Base-by-base conservation (phyloP, 2,329 filamentous ascomycete genomes). In the Hymenoscyphus infarciens region DNA sequence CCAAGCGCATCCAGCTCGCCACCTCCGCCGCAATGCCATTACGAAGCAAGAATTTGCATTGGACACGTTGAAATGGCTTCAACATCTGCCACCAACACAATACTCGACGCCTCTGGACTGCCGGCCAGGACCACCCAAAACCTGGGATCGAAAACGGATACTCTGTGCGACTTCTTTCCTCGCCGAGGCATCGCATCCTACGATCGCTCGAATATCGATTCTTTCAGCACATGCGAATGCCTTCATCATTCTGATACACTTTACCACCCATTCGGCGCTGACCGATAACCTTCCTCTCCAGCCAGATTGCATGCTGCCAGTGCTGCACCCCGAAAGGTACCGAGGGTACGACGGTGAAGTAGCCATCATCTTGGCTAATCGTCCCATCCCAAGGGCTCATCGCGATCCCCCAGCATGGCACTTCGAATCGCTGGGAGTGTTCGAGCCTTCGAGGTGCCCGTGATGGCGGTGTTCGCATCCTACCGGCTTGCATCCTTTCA, bases 401-500 rank as follows among this genome's bases (percentile, higher is more conserved):
- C 19, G 45, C 10, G 45, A 25, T 52, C 19, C 19, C 19, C 42
- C 45, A 52, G 45, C 45, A 13, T 52, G 7, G 45, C 45, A 52
- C 19, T 52, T 13, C 45, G 10, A 15, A 25, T 52, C 45, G 45
- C 45, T 22, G 45, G 45, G 45, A 25, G 45, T 52, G 7, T 15
- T 38, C 35, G 35, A 38, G 35, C 11, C 13, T 5, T 38, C 35
- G 35, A 38, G 35, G 13, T 38, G 35, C 19, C 22, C 19, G 29
- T 35, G 10, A 35, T n/a, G 29, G 54, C 54, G 16, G 29, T 35
- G 29, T 22, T 35, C 7, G 54, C 29, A 56, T 56, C 54, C 54
- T 35, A 8, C 54, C 54, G 54, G n/a, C 42, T 27, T 56, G 54
- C 25, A 56, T 56, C 54, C 54, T 56, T n/a, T 35, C 54, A 56